phyloP scores from a whole-genome alignment of 176 grass and related monocot genomes.

The Juncus effusus region DNA sequence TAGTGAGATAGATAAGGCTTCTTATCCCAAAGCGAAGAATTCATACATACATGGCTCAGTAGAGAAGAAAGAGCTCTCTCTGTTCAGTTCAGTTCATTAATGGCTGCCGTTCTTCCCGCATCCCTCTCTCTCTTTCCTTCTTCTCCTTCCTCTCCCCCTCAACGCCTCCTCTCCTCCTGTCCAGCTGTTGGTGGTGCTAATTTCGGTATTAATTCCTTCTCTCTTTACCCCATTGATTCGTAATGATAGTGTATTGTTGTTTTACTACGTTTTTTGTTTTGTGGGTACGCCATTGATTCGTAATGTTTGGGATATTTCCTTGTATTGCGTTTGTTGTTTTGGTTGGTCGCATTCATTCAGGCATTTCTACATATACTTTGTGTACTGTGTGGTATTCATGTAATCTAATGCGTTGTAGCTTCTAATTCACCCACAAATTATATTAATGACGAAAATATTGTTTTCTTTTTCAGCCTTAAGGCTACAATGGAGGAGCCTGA shows the following conservation, averaged over 20 bases:
- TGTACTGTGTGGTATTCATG: background rate
- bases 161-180: constrained; percentile 6
- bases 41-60: background rate
- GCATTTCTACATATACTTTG: constrained; percentile 38
- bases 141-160: background rate
- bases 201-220: constrained; percentile 3
- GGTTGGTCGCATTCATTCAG: background rate
- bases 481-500: constrained; percentile 39
- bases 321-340: constrained; percentile 14
- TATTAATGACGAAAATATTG: constrained; percentile 1
- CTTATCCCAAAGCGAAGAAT: constrained; percentile 30
- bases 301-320: background rate
- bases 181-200: background rate
- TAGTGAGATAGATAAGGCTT: constrained; percentile 20
- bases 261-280: constrained; percentile 3
- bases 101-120: constrained; percentile 65
- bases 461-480: constrained; percentile 43
- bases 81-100: constrained; percentile 15
- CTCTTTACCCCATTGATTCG: background rate
- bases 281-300: background rate
- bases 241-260: background rate
- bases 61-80: constrained; percentile 7
- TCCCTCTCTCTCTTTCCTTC: constrained; percentile 44
- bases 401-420: too few relatives aligned
- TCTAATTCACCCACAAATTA: background rate